phyloP scores from a whole-genome alignment of 2,329 filamentous ascomycete species.

The Aspergillus spinulosporus region DNA sequence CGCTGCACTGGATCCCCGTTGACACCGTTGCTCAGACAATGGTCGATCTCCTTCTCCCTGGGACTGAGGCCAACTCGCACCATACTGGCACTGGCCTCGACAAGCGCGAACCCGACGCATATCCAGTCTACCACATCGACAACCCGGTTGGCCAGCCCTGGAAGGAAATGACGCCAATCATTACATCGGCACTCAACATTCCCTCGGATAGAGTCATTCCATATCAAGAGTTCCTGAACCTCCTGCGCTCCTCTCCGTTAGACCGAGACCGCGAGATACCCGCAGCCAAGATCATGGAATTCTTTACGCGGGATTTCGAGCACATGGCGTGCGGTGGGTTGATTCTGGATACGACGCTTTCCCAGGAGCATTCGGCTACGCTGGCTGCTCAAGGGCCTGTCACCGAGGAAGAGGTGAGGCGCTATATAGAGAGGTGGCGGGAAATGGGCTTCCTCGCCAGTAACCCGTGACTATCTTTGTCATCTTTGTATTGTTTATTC shows the following conservation, averaged over 20 bases:
- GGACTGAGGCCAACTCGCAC: background rate
- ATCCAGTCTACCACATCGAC: conserved; percentile 49
- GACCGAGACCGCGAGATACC: conserved; percentile 30
- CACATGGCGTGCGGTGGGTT: conserved; percentile 51
- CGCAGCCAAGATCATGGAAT: conserved; percentile 30
- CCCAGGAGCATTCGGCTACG: conserved; percentile 36
- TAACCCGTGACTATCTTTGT: background rate
- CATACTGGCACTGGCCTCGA: background rate
- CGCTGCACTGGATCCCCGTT: conserved; percentile 50
- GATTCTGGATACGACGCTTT: conserved; percentile 40
- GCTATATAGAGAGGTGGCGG: conserved; percentile 10
- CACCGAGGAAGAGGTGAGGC: background rate
- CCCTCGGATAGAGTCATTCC: conserved; percentile 34
- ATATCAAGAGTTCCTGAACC: conserved; percentile 42
- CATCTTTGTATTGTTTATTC: background rate
- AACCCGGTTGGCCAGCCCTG: conserved; percentile 48
- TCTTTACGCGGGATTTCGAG: conserved; percentile 33
- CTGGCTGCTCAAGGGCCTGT: conserved; percentile 6
- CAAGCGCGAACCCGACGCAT: conserved; percentile 16
- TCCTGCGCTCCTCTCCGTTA: conserved; percentile 28
- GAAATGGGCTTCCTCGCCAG: background rate
- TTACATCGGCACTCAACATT: conserved; percentile 38
- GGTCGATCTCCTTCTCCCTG: conserved; percentile 34
- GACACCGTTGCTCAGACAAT: conserved; percentile 41
- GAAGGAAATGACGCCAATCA: conserved; percentile 36